Base-by-base conservation (phyloP, 805 yeast species). In the Saccharomyces jurei region DNA sequence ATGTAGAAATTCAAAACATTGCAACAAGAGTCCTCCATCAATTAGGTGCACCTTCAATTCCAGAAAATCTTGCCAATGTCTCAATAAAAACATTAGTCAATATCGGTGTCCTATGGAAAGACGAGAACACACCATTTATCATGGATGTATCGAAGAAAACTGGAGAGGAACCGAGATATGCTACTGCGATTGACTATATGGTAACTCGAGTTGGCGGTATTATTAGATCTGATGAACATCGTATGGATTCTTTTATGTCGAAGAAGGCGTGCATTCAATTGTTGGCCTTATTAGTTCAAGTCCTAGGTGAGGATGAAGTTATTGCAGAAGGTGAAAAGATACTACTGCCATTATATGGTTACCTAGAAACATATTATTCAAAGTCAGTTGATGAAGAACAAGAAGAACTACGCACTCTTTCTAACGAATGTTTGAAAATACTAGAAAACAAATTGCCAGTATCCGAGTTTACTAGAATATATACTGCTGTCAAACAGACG, bases 1-100 rank as follows among this genome's bases (percentile, higher is more conserved):
- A 71, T 26, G 70, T 73, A 29, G 81, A 83, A 49, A 63, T 86
- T n/a, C 92, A 87, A 65, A 80, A 81, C 0, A 80, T 87, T 52
- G 87, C 86, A 0, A 79, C 80, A 60, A 79, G 89, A 62, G 71
- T 81, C 41, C 75, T 89, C 56, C 86, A 91, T 63, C 96, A 89
- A 73, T 71, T 92, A 50, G 82, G 86, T 27, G 96, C 97, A 1
- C 94, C 96, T 2, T 70, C 78, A 6, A 75, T 90, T 28, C 71
- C 86, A 3, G 84, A 82, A 51, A 80, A 77, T 0, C 73, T 89
- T 54, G 86, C 87, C 0, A 67, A 76, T 17, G 86, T 84, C 64
- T 76, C 81, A 29, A 82, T 86, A 25, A 87, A 85, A 67, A 84
- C 85, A 56, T 68, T 91, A 57, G 83, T 85, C 1, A 67, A 74